Evolutionary conservation across 169 alveolate genomes (phyloP), one percentile per base, ranked within the genome.

Genomic region (Neospora caninum): DNA sequence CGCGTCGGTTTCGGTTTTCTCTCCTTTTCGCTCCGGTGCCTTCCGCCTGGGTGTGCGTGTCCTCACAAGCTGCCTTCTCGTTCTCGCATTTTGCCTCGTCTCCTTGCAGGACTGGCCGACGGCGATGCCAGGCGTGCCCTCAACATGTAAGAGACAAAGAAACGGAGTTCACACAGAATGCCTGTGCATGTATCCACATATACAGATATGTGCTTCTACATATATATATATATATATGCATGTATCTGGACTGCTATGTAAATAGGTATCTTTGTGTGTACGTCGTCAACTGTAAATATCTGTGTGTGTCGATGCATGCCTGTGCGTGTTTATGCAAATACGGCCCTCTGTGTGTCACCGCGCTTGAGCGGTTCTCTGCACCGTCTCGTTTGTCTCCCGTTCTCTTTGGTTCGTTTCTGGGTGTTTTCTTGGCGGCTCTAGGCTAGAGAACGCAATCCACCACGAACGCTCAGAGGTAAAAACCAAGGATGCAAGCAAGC

Each of bases 61-160:
- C 13, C 4, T 49, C 13, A 29, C 73, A 64, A 22, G 4, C 20
- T 27, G 0, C 4, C 20, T 64, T 27, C 1, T 22, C 4, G 31
- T 64, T 64, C 73, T 64, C 31, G n/a, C 73, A 29, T 7, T 64
- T 22, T 64, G 31, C 73, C 20, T 64, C n/a, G 16, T n/a, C 9
- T 20, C 25, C 49, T n/a, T 73, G 45, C 42, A 73, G 84, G 84
- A 73, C 84, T 73, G 18, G 84, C 84, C 43, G 84, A 73, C 43
- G 84, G 84, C 18, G 84, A 73, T 36, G 84, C 84, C 39, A 18
- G 84, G 4, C 84, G 84, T 20, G 84, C 49, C 10, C 84, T 73
- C 39, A 73, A 73, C 84, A 36, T 36, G 84, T 73, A n/a, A 73
- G 84, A 73, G 36, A 54, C 7, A 38, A 64, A 87, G 18, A 87